These are phyloP conservation scores for Aspergillus intermedius DNA, from an alignment of 2,329 filamentous ascomycete genomes.

Conservation along the genomic window DNA sequence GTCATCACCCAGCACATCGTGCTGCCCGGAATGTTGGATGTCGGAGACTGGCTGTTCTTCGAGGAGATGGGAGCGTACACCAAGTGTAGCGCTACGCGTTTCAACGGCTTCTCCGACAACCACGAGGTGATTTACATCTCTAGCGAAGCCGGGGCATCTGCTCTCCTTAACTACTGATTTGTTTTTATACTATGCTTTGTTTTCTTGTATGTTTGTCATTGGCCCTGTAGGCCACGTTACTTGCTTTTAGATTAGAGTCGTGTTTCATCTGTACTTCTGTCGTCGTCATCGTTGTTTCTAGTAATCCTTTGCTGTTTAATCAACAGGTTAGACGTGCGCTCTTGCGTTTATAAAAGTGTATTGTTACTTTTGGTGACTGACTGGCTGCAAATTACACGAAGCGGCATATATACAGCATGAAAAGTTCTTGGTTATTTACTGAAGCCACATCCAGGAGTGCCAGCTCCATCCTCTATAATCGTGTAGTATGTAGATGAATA, in stretches of 20 bases:
- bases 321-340: too few relatives aligned
- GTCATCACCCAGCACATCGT: conserved; percentile 77
- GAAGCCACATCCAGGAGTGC: conserved; percentile 2
- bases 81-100: conserved; percentile 92
- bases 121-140: conserved; percentile 93
- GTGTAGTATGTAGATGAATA: background rate
- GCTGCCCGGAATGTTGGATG: conserved; percentile 71
- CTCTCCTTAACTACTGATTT: conserved; percentile 53
- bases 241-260: background rate
- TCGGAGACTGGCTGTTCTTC: conserved; percentile 98
- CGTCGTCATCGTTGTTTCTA: background rate
- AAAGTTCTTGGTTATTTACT: background rate
- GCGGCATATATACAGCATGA: conserved; percentile 1
- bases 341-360: too few relatives aligned
- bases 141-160: conserved; percentile 80
- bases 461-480: conserved; percentile 9
- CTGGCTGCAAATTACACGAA: conserved; percentile 1
- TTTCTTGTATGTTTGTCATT: conserved; percentile 4
- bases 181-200: conserved; percentile 2
- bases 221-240: background rate
- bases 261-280: background rate
- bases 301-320: too few relatives aligned
- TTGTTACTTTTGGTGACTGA: background rate
- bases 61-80: conserved; percentile 99
- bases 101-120: conserved; percentile 92